phyloP scores from a whole-genome alignment of 2,329 filamentous ascomycete species.

The Aspergillus brasiliensis region DNA sequence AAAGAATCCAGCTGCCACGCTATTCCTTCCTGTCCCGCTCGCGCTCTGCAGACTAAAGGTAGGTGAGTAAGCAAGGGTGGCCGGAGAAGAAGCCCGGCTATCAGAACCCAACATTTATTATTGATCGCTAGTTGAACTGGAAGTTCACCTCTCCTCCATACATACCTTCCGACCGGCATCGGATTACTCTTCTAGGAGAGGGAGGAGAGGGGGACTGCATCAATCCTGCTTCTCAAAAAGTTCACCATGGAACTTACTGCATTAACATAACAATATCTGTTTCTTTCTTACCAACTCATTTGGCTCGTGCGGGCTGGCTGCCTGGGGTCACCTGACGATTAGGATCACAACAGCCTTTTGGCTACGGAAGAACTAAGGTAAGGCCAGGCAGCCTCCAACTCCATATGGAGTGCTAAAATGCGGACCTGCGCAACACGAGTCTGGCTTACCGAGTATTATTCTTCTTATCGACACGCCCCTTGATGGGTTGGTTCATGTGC shows the following conservation, averaged over 20 bases:
- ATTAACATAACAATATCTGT: too few species aligned
- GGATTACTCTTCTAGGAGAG: neutral
- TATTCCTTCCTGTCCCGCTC: constrained; percentile 11
- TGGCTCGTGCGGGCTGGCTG: neutral
- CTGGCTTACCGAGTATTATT: constrained; percentile 6
- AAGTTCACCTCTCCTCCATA: neutral
- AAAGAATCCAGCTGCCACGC: constrained; percentile 13
- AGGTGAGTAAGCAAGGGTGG: constrained; percentile 8
- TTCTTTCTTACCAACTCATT: too few species aligned
- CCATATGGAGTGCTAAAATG: neutral
- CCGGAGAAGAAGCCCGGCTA: constrained; percentile 1
- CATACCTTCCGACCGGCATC: neutral
- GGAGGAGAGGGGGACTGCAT: neutral
- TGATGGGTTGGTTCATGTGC: constrained; percentile 7
- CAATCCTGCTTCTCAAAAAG: too few species aligned
- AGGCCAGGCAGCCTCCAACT: neutral
- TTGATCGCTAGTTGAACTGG: neutral
- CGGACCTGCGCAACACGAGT: constrained; percentile 2
- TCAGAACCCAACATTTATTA: constrained; percentile 1
- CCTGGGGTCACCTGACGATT: constrained; percentile 7
- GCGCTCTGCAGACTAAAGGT: constrained; percentile 4
- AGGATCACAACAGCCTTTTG: neutral
- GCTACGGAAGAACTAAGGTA: neutral
- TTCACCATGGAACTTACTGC: too few species aligned
- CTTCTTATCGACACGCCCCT: constrained; percentile 15